Conservation (phyloP, 179 eudicot species). For the Carnegiea gigantea region DNA sequence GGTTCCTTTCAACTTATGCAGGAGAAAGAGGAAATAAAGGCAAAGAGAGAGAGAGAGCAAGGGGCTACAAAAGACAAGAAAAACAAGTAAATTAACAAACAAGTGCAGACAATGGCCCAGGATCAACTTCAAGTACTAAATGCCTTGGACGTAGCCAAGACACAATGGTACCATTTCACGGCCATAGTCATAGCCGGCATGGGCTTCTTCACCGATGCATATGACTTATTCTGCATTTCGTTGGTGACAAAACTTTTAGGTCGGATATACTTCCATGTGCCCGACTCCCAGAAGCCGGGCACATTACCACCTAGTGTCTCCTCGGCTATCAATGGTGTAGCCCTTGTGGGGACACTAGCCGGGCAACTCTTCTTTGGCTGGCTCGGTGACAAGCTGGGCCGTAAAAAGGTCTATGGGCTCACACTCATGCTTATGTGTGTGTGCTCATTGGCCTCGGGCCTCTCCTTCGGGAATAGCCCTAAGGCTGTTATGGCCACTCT, state of each 20-base stretch:
- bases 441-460: slow-evolving; percentile 55
- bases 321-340: slow-evolving; percentile 65
- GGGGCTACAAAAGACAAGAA: background rate
- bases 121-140: slow-evolving; percentile 52
- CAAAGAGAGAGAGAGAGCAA: background rate
- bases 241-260: slow-evolving; percentile 58
- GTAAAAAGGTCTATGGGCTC: slow-evolving; percentile 58
- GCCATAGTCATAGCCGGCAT: slow-evolving; percentile 69
- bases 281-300: slow-evolving; percentile 56
- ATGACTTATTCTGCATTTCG: slow-evolving; percentile 62
- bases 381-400: slow-evolving; percentile 75
- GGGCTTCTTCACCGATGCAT: slow-evolving; percentile 75
- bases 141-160: slow-evolving; percentile 61
- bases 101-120: slow-evolving; percentile 34
- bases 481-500: slow-evolving; percentile 55
- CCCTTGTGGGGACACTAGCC: slow-evolving; percentile 53
- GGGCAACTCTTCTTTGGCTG: slow-evolving; percentile 75
- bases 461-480: slow-evolving; percentile 50
- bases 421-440: slow-evolving; percentile 63
- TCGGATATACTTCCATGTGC: slow-evolving; percentile 52
- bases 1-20: no score
- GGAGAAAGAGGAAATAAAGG: background rate
- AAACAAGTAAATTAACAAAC: background rate
- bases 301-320: slow-evolving; percentile 56
- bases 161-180: slow-evolving; percentile 73